Conservation (phyloP, 2,329 filamentous ascomycete species). For the Aspergillus puulaauensis region DNA sequence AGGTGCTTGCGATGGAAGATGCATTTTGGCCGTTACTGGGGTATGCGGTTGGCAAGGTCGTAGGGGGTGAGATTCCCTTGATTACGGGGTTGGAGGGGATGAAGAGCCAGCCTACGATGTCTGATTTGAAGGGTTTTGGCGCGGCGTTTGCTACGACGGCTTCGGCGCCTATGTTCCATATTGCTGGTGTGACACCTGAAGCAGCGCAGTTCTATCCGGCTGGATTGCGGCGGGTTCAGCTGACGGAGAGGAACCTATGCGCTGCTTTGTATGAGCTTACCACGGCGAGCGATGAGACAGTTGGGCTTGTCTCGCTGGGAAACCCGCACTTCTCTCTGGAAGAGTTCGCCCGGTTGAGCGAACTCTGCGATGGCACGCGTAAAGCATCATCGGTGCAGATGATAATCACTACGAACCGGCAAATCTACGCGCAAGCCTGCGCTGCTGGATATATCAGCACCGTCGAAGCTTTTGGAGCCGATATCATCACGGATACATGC, state of each 20-base stretch:
- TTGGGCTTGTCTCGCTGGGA: constrained; percentile 45
- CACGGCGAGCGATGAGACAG: constrained; percentile 12
- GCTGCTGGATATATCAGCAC: constrained; percentile 29
- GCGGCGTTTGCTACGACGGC: constrained; percentile 47
- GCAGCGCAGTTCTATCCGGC: constrained; percentile 15
- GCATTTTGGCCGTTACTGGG: constrained; percentile 42
- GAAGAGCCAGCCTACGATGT: constrained; percentile 14
- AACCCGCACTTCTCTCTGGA: constrained; percentile 47
- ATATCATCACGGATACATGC: constrained; percentile 47
- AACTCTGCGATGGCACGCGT: constrained; percentile 25
- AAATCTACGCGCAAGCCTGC: constrained; percentile 19
- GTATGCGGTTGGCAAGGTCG: constrained; percentile 35
- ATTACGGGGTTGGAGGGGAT: constrained; percentile 34
- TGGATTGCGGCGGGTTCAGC: not conserved
- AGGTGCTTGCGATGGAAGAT: constrained; percentile 27
- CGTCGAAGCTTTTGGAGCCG: constrained; percentile 40
- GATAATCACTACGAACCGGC: constrained; percentile 23
- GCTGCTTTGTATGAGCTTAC: constrained; percentile 22
- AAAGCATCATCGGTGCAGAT: constrained; percentile 20
- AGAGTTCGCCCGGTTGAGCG: constrained; percentile 36
- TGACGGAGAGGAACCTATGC: not conserved
- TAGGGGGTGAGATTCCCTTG: constrained; percentile 34
- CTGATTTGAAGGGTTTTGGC: constrained; percentile 46
- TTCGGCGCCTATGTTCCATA: constrained; percentile 48
- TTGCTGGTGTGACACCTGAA: constrained; percentile 42